These are phyloP conservation scores for Phanerodontia chrysosporium DNA, from an alignment of 768 basidiomycete genomes.

Conservation along the genomic window DNA sequence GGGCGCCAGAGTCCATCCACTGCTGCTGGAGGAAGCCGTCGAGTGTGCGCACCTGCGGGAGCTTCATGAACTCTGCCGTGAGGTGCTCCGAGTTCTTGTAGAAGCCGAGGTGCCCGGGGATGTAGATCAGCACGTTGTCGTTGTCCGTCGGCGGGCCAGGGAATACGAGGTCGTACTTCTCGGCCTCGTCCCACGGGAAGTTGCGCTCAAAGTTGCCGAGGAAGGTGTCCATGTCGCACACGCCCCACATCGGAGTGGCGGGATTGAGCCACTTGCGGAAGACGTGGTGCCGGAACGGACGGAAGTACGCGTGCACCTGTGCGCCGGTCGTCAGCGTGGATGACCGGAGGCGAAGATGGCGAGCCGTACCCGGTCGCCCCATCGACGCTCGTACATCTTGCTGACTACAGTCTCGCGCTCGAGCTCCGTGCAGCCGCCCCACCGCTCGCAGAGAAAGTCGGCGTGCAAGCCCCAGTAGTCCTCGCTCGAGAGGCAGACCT, in stretches of 20 bases:
- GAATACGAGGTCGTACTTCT: neutral
- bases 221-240: conserved; percentile 2
- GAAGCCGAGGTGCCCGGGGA: neutral
- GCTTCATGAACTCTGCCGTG: conserved; percentile 1
- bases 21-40: neutral
- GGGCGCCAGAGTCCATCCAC: conserved; percentile 2
- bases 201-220: conserved; percentile 5
- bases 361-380: neutral
- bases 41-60: neutral
- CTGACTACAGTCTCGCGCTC: neutral
- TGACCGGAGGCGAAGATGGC: neutral
- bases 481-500: neutral
- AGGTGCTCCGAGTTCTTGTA: neutral
- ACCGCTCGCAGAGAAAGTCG: conserved; percentile 1
- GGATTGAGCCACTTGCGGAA: conserved; percentile 1
- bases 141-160: neutral
- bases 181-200: conserved; percentile 2
- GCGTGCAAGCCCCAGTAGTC: conserved; percentile 1
- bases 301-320: conserved; percentile 2
- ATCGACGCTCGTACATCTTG: conserved; percentile 1
- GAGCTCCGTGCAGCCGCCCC: neutral
- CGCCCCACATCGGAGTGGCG: neutral
- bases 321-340: too few relatives aligned
- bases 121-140: conserved; percentile 1
- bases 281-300: conserved; percentile 1